Evolutionary conservation across 1,284 basidiomycete genomes (phyloP).

Genomic region (Rhodotorula sp.): DNA sequence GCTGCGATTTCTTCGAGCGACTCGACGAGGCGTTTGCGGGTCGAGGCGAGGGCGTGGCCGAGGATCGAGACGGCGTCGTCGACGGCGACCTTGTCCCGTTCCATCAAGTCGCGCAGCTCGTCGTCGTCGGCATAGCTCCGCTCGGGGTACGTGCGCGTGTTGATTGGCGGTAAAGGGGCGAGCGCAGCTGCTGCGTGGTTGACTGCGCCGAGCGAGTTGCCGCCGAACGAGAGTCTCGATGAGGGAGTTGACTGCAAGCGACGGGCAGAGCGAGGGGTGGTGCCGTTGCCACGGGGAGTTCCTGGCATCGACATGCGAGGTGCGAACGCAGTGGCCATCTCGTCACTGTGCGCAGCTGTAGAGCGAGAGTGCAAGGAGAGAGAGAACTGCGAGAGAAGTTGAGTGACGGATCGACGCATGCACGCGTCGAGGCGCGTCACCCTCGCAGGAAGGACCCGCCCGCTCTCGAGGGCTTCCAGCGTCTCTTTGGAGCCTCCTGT

Average conservation of each 20-base stretch:
- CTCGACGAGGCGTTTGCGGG: conserved; percentile 28
- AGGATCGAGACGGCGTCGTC: conserved; percentile 44
- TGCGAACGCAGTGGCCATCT: conserved; percentile 48
- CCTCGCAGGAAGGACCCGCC: too few relatives aligned
- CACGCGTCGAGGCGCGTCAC: conserved; percentile 1
- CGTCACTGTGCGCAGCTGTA: neutral
- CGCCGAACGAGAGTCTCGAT: conserved; percentile 5
- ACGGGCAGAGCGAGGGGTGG: conserved; percentile 46
- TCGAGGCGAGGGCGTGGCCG: conserved; percentile 43
- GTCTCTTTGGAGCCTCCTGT: too few relatives aligned
- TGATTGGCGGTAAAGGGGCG: conserved; percentile 18
- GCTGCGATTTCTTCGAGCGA: conserved; percentile 40
- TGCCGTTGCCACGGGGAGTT: conserved; percentile 63
- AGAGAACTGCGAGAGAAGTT: conserved; percentile 3
- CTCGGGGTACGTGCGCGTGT: conserved; percentile 20
- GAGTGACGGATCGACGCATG: neutral
- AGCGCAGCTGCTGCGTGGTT: neutral
- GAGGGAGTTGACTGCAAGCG: conserved; percentile 12
- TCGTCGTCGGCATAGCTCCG: conserved; percentile 35
- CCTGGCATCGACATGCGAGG: conserved; percentile 68
- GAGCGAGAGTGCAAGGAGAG: neutral
- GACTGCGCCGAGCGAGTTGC: neutral
- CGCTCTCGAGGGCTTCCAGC: too few relatives aligned
- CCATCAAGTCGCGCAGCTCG: conserved; percentile 25
- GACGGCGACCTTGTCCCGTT: conserved; percentile 29